Base-by-base conservation (phyloP, 192 early-diverging fungal species). In the Backusella mclennaniae region DNA sequence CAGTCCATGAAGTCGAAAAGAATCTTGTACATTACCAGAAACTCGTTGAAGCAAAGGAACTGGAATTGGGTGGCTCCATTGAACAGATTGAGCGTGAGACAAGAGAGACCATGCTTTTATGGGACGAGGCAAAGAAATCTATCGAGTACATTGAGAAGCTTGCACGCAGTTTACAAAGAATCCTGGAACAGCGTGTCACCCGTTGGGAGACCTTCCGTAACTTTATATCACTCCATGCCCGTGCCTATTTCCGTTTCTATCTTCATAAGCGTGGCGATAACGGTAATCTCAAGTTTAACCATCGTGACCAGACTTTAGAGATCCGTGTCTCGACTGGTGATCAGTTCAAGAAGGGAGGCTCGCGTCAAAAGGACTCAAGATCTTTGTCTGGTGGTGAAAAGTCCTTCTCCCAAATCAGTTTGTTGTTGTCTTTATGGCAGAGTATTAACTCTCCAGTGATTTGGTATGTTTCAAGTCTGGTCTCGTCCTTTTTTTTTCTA, bases 351-450 rank as follows among this genome's bases (percentile, higher is more conserved):
- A 80, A 75, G 67, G 86, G 87, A 21, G 85, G 72, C 1, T 68
- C 76, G 9, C 74, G 80, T 12, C 84, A 93, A 29, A 98, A 96
- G 80, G 96, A 97, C 82, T 91, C 96, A 23, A 92, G 90, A 74
- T 94, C 96, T 9, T 85, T 99, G 19, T 98, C 96, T 11, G 98
- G 98, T 17, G 98, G 98, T 26, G 98, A 99, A 89, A 98, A 98
- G 84, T 96, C 94, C 42, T 99, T 95, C 77, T 93, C 96, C 0
- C 96, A 95, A 14, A 92, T 99, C 19, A 98, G 96, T 80, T 86
- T 99, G 74, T 87, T 99, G 19, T 82, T 99, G 66, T 87, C 97
- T 6, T 85, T 99, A 26, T 99, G 98, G 98, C 93, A 97, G 59
- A 86, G 89, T 11, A 97, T 99, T 89, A 88, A 90, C 33, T 92